Conservation (phyloP, 495 filamentous ascomycete species). For the Penicillium arizonense region DNA sequence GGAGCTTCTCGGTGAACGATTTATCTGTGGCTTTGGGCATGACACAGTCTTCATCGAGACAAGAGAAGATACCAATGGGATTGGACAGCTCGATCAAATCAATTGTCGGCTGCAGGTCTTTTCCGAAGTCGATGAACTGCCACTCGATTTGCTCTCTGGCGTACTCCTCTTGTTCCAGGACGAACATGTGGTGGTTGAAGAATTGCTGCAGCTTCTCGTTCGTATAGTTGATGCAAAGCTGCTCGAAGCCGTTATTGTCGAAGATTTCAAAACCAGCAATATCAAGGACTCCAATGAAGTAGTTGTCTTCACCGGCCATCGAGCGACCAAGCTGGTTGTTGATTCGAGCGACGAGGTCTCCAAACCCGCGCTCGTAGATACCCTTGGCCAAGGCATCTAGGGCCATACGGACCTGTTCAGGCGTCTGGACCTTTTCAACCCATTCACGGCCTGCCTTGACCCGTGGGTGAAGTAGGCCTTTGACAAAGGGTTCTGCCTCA, state of each 20-base stretch:
- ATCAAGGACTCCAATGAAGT: slow-evolving; percentile 97
- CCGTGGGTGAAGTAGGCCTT: slow-evolving; percentile 83
- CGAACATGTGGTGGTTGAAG: slow-evolving; percentile 99
- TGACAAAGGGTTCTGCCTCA: slow-evolving; percentile 75
- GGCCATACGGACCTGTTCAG: slow-evolving; percentile 87
- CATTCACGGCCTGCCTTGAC: slow-evolving; percentile 96
- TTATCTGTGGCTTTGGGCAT: slow-evolving; percentile 99
- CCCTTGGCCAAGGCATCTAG: slow-evolving; percentile 94
- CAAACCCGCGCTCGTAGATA: slow-evolving; percentile 95
- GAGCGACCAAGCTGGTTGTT: slow-evolving; percentile 87
- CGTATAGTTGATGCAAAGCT: slow-evolving; percentile 99
- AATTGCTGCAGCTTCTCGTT: slow-evolving; percentile 99
- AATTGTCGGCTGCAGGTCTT: slow-evolving; percentile 96
- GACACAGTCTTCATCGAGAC: slow-evolving; percentile 95
- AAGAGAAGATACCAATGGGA: slow-evolving; percentile 98
- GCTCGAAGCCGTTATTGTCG: slow-evolving; percentile 97
- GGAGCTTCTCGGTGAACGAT: slow-evolving; percentile 94
- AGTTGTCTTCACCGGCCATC: slow-evolving; percentile 77
- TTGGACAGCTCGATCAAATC: slow-evolving; percentile 95
- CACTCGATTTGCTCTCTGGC: slow-evolving; percentile 97
- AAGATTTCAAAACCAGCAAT: slow-evolving; percentile 99
- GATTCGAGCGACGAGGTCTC: slow-evolving; percentile 86
- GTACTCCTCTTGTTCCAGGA: slow-evolving; percentile 98
- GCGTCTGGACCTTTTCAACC: slow-evolving; percentile 97
- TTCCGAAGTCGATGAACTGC: slow-evolving; percentile 99